Percentiles rank a stretch among this genome's conserved stretches.
Conservation (phyloP, 495 filamentous ascomycete species). For the Penicillium odoratum region DNA sequence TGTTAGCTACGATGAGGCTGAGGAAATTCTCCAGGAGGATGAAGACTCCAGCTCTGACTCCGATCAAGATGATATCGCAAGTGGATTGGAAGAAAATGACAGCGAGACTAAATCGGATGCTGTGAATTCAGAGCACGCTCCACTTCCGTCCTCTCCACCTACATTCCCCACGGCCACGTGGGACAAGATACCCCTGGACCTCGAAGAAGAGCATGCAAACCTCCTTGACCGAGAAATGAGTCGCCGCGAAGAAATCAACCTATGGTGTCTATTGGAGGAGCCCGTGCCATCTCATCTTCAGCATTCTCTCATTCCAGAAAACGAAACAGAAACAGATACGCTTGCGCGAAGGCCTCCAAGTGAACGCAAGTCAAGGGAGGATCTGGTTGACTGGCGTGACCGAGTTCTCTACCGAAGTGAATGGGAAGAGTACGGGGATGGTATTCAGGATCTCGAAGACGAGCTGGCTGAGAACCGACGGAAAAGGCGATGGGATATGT, state of each 20-base stretch:
- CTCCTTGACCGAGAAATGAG: slow-evolving; percentile 50
- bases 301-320: slow-evolving; percentile 13
- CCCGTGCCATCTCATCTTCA: slow-evolving; percentile 18
- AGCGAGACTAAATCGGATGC: slow-evolving; percentile 5
- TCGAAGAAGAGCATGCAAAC: slow-evolving; percentile 56
- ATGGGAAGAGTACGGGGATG: slow-evolving; percentile 51
- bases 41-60: slow-evolving; percentile 17
- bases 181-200: slow-evolving; percentile 13
- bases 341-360: slow-evolving; percentile 16
- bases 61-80: slow-evolving; percentile 3
- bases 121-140: neutral
- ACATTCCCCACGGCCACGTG: neutral
- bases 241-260: slow-evolving; percentile 52
- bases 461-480: slow-evolving; percentile 33
- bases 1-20: slow-evolving; percentile 54
- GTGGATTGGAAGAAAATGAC: slow-evolving; percentile 17
- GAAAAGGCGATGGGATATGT: slow-evolving; percentile 29
- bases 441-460: slow-evolving; percentile 30
- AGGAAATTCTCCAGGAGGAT: slow-evolving; percentile 45
- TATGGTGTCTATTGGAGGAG: slow-evolving; percentile 55
- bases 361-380: slow-evolving; percentile 33
- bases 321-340: slow-evolving; percentile 14
- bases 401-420: slow-evolving; percentile 42
- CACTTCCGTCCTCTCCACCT: neutral
- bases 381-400: slow-evolving; percentile 47